phyloP scores from a whole-genome alignment of 2,329 filamentous ascomycete species.

The Neurospora sp. region DNA sequence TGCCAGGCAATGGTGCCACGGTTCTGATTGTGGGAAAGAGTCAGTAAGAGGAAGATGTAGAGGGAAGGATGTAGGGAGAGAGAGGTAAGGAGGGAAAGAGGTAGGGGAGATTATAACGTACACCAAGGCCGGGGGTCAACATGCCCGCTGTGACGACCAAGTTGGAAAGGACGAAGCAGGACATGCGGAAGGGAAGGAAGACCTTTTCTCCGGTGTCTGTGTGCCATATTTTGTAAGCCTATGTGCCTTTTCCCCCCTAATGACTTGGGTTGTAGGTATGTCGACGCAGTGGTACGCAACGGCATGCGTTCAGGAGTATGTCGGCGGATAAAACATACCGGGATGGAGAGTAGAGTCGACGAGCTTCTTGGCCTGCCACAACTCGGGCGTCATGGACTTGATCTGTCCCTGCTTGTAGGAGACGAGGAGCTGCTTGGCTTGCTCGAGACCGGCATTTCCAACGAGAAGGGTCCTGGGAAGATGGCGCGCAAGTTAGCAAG shows the following conservation, averaged over 20 bases:
- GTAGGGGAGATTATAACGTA: slow-evolving; percentile 28
- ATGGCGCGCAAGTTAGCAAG: slow-evolving; percentile 3
- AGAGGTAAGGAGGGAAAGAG: not conserved
- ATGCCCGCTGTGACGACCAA: slow-evolving; percentile 92
- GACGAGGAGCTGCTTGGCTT: slow-evolving; percentile 73
- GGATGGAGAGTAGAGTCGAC: slow-evolving; percentile 95
- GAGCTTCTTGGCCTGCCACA: slow-evolving; percentile 95
- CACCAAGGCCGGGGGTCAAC: slow-evolving; percentile 79
- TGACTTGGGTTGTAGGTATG: not conserved
- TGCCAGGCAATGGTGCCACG: slow-evolving; percentile 85
- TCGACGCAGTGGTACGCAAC: not conserved
- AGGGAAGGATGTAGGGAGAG: not conserved
- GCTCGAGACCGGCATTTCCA: slow-evolving; percentile 66
- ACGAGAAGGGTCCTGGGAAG: slow-evolving; percentile 70
- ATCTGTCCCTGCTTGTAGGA: slow-evolving; percentile 81
- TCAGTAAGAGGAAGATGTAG: not conserved
- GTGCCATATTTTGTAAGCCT: not conserved
- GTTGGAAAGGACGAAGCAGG: slow-evolving; percentile 86
- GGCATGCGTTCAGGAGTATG: not conserved
- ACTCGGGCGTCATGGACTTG: slow-evolving; percentile 71
- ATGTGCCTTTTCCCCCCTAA: not conserved
- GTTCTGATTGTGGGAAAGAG: slow-evolving; percentile 42
- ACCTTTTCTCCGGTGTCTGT: slow-evolving; percentile 87
- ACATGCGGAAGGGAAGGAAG: slow-evolving; percentile 95
- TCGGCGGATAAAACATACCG: slow-evolving; percentile 43